Base-by-base conservation (phyloP, 2,329 filamentous ascomycete genomes). In the Aspergillus sp. region DNA sequence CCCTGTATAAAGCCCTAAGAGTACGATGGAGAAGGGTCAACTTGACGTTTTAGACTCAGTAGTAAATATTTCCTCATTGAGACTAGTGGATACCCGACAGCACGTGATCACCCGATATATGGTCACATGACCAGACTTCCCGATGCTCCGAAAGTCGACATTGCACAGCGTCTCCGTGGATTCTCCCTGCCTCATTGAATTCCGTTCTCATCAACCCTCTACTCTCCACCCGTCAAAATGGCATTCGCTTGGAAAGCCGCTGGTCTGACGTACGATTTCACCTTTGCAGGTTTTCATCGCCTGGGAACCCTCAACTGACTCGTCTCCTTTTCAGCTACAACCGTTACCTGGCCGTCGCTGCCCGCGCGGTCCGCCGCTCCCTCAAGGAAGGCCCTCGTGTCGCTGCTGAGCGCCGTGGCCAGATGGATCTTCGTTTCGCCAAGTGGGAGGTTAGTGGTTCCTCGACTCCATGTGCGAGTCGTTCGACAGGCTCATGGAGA, bases 341-440 rank as follows among this genome's bases (percentile, higher is more conserved):
- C 88, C 94, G 92, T 81, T 97, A 97, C 87, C 87, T 99, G 74
- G 87, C 92, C 72, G 85, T 99, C 79, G 91, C 94, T 71, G 86
- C 92, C 78, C 91, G 92, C 78, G 89, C 90, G 72, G 89, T 99
- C 76, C 94, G 95, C 81, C 89, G 91, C 76, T 96, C 91, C 75
- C 83, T 99, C 76, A 97, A 97, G 84, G 94, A 99, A 72, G 90
- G 94, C 54, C 88, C 91, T 81, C 86, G 94, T 79, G 76, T 97
- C 64, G 75, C 75, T 64, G 91, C 92, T 61, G 94, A 97, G 85
- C 88, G 90, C 73, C 87, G 94, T 74, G 92, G 91, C 71, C 85
- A 91, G 77, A 88, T 87, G 78, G 93, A 97, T 51, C 78, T 99
- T 67, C 87, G 87, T 77, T 95, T 97, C 70, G 82, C 91, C 64